A percentile compares a stretch with the other conserved stretches of the same genome.
These are phyloP conservation scores for Microsporum canis DNA, from an alignment of 2,329 filamentous ascomycete species.

Conservation along the genomic window DNA sequence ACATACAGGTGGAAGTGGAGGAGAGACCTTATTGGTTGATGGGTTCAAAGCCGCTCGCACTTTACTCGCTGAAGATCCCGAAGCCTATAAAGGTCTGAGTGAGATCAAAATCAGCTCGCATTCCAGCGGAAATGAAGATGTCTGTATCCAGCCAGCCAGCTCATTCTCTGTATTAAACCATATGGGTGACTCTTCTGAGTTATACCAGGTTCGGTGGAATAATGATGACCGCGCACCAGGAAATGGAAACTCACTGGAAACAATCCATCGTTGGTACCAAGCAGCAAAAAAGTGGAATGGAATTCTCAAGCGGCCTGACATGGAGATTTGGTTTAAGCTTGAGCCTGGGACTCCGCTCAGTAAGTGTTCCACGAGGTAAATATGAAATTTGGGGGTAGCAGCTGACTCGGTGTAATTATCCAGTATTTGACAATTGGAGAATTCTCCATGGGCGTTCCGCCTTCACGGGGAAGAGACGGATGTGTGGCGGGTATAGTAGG, in stretches of 20 bases:
- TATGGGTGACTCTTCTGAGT: conserved; percentile 24
- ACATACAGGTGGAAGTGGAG: conserved; percentile 55
- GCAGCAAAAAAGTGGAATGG: conserved; percentile 65
- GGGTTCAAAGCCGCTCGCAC: conserved; percentile 62
- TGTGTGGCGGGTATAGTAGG: conserved; percentile 86
- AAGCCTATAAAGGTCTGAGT: conserved; percentile 49
- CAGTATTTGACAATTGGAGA: conserved; percentile 94
- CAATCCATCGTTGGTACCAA: conserved; percentile 58
- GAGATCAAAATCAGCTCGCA: conserved; percentile 58
- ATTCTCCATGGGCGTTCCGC: conserved; percentile 75
- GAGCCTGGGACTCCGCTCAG: conserved; percentile 65
- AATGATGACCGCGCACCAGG: conserved; percentile 72
- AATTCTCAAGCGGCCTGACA: conserved; percentile 53
- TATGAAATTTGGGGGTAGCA: not conserved
- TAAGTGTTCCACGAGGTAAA: conserved; percentile 36
- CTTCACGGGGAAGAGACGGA: conserved; percentile 72
- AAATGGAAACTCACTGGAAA: conserved; percentile 40
- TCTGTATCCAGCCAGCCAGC: conserved; percentile 62
- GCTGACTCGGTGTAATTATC: conserved; percentile 10
- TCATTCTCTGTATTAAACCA: conserved; percentile 62
- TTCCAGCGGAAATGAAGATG: conserved; percentile 75
- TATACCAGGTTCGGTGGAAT: conserved; percentile 77
- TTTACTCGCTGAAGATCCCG: conserved; percentile 44
- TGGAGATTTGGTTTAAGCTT: conserved; percentile 72
- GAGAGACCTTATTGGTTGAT: conserved; percentile 72